A percentile compares a stretch with the other conserved stretches of the same genome.
phyloP scores from a whole-genome alignment of 139 green algal species.

The Mychonastes homosphaera region DNA sequence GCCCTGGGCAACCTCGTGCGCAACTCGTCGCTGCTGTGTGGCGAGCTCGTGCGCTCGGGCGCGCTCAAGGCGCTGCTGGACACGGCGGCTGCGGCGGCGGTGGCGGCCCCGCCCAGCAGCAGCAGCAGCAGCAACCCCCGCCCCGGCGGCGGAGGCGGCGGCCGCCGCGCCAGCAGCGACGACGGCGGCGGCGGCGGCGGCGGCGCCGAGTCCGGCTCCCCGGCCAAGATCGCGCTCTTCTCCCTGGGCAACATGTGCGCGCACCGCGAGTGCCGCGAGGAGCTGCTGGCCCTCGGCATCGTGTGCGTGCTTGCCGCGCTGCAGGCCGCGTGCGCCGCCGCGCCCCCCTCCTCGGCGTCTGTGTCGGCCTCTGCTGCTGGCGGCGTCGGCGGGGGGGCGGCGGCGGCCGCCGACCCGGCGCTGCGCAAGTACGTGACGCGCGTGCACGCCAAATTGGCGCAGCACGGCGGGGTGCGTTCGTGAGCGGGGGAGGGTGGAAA shows the following conservation, averaged over 20 bases:
- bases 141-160: constrained; percentile 4
- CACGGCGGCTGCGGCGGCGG: constrained; percentile 12
- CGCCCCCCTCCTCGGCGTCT: not conserved
- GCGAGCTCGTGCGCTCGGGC: constrained; percentile 55
- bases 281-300: not conserved
- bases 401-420: constrained; percentile 23
- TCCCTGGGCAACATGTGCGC: constrained; percentile 80
- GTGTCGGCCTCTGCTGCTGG: not conserved
- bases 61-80: constrained; percentile 54
- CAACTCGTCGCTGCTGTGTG: constrained; percentile 64
- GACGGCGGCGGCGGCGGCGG: not conserved
- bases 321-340: not conserved
- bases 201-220: constrained; percentile 29
- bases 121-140: not conserved
- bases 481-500: not conserved
- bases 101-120: not conserved
- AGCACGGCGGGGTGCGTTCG: not conserved
- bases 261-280: constrained; percentile 29
- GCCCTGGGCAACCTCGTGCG: constrained; percentile 91
- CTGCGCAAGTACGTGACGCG: constrained; percentile 54
- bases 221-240: constrained; percentile 86
- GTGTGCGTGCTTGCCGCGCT: not conserved
- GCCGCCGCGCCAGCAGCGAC: not conserved
- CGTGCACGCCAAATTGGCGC: constrained; percentile 35
- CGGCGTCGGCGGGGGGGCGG: constrained; percentile 27